Evolutionary conservation across 768 basidiomycete genomes (phyloP), one percentile per base, ranked within the genome.

Genomic region (Leccinum incarnatum): DNA sequence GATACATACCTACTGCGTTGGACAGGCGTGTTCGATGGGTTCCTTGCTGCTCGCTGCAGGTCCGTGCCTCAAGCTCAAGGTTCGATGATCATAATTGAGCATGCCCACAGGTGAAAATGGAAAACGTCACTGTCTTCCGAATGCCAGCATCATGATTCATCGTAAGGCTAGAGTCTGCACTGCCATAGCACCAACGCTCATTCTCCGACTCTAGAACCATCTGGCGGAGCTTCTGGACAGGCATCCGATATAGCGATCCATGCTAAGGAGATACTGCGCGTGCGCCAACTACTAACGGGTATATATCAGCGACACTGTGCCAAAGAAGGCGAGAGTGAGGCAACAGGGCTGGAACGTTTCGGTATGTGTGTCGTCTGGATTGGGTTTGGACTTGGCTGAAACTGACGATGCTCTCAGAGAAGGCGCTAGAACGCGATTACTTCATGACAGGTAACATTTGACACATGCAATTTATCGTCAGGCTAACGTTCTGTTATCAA

Each of bases 61-160:
- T 75, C 55, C 53, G 75, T 69, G 42, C 51, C 54, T 51, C 36
- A 25, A n/a, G 11, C 21, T 25, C 51, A 34, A 29, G 10, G 46
- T 61, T 58, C 56, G 64, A 52, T 51, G 23, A 64, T 57, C 54
- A 29, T 51, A 30, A 48, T 53, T 65, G 55, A 67, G n/a, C 58
- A 56, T 54, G 40, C 30, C 3, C 42, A 21, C 65, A 81, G 83
- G 94, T 36, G 93, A 90, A 76, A 86, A 81, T 64, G 95, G 95
- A 36, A 93, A 95, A 72, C 82, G 96, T 30, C 94, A 94, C 71
- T 90, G 90, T 65, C 81, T 98, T 58, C 93, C 94, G 12, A 91
- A 98, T 71, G 89, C 94, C 19, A 93, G 90, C 70, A 93, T 98
- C 68, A 98, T 98, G 96, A 98, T 98, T 56, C 96, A 98, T 73